Evolutionary conservation across 352 stramenopile genomes (phyloP).

Genomic region (Pythium oligandrum): DNA sequence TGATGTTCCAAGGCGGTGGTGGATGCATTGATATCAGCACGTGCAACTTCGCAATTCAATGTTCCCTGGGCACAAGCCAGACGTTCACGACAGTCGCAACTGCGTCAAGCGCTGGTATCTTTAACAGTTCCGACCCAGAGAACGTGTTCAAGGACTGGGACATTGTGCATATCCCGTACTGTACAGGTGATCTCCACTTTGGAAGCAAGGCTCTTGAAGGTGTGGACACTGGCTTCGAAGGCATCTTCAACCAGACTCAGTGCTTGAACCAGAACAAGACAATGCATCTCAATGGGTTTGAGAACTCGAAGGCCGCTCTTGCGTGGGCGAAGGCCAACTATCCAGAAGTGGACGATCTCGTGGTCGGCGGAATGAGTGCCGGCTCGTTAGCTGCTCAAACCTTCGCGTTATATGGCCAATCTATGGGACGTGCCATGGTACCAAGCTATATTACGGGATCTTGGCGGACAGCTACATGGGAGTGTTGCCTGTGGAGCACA

Average conservation of each 20-base stretch:
- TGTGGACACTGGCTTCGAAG: slow-evolving; percentile 27
- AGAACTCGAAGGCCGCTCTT: slow-evolving; percentile 14
- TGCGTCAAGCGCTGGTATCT: slow-evolving; percentile 27
- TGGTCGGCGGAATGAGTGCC: slow-evolving; percentile 15
- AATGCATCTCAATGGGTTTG: slow-evolving; percentile 12
- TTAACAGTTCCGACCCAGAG: slow-evolving; percentile 44
- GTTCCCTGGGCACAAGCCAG: slow-evolving; percentile 21
- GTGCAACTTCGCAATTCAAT: slow-evolving; percentile 64
- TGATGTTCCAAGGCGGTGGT: slow-evolving; percentile 57
- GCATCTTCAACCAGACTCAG: slow-evolving; percentile 28
- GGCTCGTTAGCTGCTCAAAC: slow-evolving; percentile 45
- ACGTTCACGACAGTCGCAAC: slow-evolving; percentile 36
- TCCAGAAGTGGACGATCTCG: slow-evolving; percentile 10
- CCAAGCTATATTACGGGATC: slow-evolving; percentile 36
- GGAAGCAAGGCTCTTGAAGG: slow-evolving; percentile 24
- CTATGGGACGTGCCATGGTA: slow-evolving; percentile 35
- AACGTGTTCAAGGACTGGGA: slow-evolving; percentile 72
- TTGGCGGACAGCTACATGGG: slow-evolving; percentile 59
- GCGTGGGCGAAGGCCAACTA: slow-evolving; percentile 16
- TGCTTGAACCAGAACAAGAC: slow-evolving; percentile 37
- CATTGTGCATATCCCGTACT: slow-evolving; percentile 64
- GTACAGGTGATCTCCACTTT: slow-evolving; percentile 61
- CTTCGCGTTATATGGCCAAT: slow-evolving; percentile 40
- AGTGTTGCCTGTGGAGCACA: slow-evolving; percentile 33
- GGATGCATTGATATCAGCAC: slow-evolving; percentile 57